Base-by-base conservation (phyloP, 2,329 filamentous ascomycete genomes). In the Epichloe gansuensis region DNA sequence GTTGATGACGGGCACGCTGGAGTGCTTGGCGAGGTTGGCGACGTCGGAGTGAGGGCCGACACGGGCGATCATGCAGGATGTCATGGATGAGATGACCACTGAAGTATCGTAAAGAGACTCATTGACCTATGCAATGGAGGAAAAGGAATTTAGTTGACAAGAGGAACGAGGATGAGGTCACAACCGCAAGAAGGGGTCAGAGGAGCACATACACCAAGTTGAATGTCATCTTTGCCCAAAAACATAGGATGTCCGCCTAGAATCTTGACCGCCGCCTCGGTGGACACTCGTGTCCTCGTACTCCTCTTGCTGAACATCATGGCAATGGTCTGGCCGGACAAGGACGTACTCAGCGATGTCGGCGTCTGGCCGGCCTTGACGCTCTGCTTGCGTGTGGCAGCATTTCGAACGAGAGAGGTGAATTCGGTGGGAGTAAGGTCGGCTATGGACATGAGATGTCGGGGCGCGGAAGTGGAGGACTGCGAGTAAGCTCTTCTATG, bases 271-370 rank as follows among this genome's bases (percentile, higher is more conserved):
- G 93, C 93, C 7, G 86, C 86, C 74, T 98, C 93, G 2, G 91
- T 96, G 2, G 90, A 95, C 35, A 98, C 85, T 56, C 93, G 83
- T 12, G 93, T 98, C 55, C 93, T 82, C 12, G 93, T 98, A 62
- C 87, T 94, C 60, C 91, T 83, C 74, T 98, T 98, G 77, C 80
- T 94, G 75, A 98, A 98, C 77, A 94, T 88, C 83, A 98, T 86
- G 59, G 93, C 91, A 35, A 98, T 81, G 0, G 90, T 91, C 69
- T 88, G 82, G 50, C 88, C 87, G 1, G 78, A 70, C 57, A 98
- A 72, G 11, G 80, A 74, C 42, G 77, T 75, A 51, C 77, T 72
- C 52, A 94, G 72, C 44, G 75, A 72, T 49, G 72, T 67, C 3
- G 85, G 81, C 17, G 61, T 56, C 45, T 60, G 59, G 46, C 81